These are phyloP conservation scores for Arabidopsis arenosa DNA, from an alignment of 345 rosid species.

Conservation along the genomic window DNA sequence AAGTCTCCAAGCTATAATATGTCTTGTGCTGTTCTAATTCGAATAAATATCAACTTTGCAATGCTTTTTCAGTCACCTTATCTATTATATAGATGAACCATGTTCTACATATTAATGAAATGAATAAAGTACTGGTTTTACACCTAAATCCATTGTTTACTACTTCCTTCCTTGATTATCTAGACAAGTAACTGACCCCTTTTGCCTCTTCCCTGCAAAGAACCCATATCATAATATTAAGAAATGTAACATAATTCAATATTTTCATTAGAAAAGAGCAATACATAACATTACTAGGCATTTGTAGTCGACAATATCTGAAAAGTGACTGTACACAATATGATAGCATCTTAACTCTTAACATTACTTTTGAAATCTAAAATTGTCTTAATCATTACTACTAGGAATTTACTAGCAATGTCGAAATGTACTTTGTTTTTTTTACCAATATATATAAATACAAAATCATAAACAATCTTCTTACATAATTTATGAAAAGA, in stretches of 20 bases:
- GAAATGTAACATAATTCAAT: neutral
- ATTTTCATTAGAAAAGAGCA: neutral
- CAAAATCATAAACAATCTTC: neutral
- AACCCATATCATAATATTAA: neutral
- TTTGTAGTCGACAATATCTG: neutral
- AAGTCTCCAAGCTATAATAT: conserved; percentile 12
- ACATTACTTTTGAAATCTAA: neutral
- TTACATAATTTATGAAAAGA: neutral
- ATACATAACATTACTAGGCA: neutral
- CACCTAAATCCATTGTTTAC: neutral
- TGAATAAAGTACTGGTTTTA: conserved; percentile 4
- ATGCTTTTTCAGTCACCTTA: neutral
- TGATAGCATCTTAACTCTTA: neutral
- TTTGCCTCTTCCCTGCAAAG: neutral
- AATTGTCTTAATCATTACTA: neutral
- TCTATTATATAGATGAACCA: neutral
- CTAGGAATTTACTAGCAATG: neutral
- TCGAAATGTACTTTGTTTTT: neutral
- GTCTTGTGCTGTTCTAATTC: conserved; percentile 6
- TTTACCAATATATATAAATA: neutral
- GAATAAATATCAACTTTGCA: conserved; percentile 16
- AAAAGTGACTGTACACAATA: neutral
- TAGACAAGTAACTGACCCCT: neutral
- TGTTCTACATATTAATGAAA: conserved; percentile 17
- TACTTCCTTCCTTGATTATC: conserved; percentile 31